Conservation (phyloP, 495 filamentous ascomycete genomes). For the Aspergillus indologenus region DNA sequence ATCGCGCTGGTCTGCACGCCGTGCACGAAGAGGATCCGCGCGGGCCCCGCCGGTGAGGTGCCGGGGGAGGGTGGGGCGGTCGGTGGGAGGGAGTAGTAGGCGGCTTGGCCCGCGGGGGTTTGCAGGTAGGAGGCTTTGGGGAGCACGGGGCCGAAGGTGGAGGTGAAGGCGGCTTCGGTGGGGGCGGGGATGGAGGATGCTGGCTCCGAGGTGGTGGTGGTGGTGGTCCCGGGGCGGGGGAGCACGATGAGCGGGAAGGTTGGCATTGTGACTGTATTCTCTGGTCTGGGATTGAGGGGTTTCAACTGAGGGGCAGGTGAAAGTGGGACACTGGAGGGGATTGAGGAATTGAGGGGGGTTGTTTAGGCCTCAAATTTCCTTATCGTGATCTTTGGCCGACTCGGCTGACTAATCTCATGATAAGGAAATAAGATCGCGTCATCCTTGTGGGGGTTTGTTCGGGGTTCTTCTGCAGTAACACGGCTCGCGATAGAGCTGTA, state of each 20-base stretch:
- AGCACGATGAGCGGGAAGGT: not conserved
- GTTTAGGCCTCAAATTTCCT: too few species aligned
- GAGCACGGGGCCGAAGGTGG: conserved; percentile 34
- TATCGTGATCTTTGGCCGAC: too few species aligned
- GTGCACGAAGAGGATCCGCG: conserved; percentile 28
- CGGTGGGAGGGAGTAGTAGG: conserved; percentile 34
- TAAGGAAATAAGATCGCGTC: too few species aligned
- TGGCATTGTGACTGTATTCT: not conserved
- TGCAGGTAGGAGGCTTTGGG: conserved; percentile 35
- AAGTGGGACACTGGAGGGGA: too few species aligned
- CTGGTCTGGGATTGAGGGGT: too few species aligned
- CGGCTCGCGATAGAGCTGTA: too few species aligned
- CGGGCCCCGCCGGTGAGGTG: conserved; percentile 7
- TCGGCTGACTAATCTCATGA: too few species aligned
- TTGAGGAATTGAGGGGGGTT: too few species aligned
- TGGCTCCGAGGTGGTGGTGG: too few species aligned
- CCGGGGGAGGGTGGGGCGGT: conserved; percentile 3
- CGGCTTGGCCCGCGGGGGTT: conserved; percentile 28
- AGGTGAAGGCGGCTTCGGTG: conserved; percentile 32
- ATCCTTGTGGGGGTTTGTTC: too few species aligned
- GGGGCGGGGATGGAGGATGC: conserved; percentile 21
- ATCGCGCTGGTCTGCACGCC: conserved; percentile 38
- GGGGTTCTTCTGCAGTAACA: too few species aligned
- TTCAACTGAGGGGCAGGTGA: too few species aligned
- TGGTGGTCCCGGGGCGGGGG: not conserved